Evolutionary conservation across 257 asterid species (phyloP).

Genomic region (Misopates orontium): DNA sequence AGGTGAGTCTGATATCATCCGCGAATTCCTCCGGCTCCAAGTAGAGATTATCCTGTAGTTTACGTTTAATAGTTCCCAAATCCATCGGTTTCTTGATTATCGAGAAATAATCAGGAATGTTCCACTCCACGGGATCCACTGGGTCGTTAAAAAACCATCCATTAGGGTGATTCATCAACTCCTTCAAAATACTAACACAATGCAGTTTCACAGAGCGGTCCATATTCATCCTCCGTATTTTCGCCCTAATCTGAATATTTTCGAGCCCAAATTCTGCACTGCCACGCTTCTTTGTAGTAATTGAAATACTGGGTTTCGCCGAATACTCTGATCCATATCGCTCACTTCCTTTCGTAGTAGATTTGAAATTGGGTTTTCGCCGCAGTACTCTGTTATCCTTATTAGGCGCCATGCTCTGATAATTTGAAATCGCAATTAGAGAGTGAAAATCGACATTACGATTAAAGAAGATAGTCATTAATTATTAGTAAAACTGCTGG

Average conservation of each 20-base stretch:
- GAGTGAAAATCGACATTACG: too few species aligned
- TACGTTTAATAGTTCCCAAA: constrained; percentile 67
- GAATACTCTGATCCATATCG: constrained; percentile 24
- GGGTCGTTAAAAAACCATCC: constrained; percentile 55
- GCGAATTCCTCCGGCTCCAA: constrained; percentile 58
- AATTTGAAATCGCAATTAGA: too few species aligned
- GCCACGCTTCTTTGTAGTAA: constrained; percentile 51
- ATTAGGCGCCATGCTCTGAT: too few species aligned
- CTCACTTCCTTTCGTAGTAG: too few species aligned
- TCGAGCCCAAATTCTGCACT: constrained; percentile 33
- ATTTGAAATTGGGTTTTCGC: too few species aligned
- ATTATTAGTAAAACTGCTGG: too few species aligned
- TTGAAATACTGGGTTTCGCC: constrained; percentile 28
- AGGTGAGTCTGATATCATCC: constrained; percentile 68
- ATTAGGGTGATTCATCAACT: constrained; percentile 42
- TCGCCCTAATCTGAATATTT: constrained; percentile 39
- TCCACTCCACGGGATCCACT: constrained; percentile 70
- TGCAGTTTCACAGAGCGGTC: constrained; percentile 51
- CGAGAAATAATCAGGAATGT: constrained; percentile 72
- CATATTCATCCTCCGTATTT: constrained; percentile 57
- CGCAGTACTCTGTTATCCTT: too few species aligned
- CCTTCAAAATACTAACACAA: constrained; percentile 49
- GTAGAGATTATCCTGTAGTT: constrained; percentile 54
- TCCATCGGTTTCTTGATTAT: constrained; percentile 77
- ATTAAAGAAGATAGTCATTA: too few species aligned